Evolutionary conservation across 139 green algal genomes (phyloP).

Genomic region (Pleodorina starrii): DNA sequence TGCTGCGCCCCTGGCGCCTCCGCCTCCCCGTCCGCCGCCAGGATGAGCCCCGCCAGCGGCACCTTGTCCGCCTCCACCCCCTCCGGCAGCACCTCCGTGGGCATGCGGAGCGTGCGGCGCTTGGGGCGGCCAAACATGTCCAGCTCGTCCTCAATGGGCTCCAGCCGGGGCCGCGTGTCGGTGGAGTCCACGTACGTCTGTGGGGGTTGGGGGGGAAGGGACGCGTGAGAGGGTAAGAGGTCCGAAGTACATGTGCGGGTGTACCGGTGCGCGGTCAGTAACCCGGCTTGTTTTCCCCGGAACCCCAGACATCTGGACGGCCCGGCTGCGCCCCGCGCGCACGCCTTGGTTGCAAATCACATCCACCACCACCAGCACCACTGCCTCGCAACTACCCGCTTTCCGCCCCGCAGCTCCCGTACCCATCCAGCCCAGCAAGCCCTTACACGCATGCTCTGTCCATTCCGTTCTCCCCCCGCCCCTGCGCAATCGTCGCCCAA

Average conservation of each 20-base stretch:
- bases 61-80: conserved; percentile 34
- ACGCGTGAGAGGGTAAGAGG: not conserved
- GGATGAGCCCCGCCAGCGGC: conserved; percentile 11
- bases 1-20: not conserved
- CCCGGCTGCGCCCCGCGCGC: no score
- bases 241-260: not conserved
- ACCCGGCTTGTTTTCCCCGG: not conserved
- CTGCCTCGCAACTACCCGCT: not conserved
- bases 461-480: no score
- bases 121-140: conserved; percentile 34
- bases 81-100: conserved; percentile 27
- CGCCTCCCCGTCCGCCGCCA: conserved; percentile 8
- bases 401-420: no score
- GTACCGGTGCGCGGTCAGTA: not conserved
- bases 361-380: not conserved
- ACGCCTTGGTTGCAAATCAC: not conserved
- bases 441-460: no score
- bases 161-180: conserved; percentile 38
- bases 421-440: no score
- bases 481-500: no score
- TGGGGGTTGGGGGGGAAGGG: not conserved
- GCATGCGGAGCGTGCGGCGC: conserved; percentile 19
- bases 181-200: conserved; percentile 18
- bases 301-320: not conserved
- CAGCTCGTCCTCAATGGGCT: conserved; percentile 59